phyloP scores from a whole-genome alignment of 805 yeast genomes.

The Vanderwaltozyma polyspora region DNA sequence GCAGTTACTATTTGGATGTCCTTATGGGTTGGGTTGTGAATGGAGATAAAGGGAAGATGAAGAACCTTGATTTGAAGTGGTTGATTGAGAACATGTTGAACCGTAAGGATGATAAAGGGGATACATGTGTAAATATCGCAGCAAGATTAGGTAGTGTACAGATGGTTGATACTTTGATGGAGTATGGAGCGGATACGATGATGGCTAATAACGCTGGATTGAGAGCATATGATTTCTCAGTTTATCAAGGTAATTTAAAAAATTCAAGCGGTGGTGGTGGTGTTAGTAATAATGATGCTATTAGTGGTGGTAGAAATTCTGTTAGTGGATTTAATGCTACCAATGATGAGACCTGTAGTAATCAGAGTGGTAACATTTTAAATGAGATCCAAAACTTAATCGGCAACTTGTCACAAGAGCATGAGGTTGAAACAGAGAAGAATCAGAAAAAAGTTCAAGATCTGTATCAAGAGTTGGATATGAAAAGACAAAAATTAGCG shows the following conservation, averaged over 20 bases:
- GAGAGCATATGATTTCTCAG: conserved; percentile 78
- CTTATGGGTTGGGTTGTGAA: conserved; percentile 68
- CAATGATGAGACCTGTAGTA: not conserved
- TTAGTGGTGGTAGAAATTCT: not conserved
- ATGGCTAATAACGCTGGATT: conserved; percentile 78
- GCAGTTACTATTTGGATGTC: conserved; percentile 61
- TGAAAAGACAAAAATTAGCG: conserved; percentile 17
- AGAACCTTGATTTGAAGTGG: conserved; percentile 39
- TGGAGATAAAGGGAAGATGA: conserved; percentile 33
- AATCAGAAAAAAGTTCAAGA: conserved; percentile 43
- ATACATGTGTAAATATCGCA: conserved; percentile 87
- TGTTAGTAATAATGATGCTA: not conserved
- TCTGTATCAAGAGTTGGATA: conserved; percentile 34
- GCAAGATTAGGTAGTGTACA: conserved; percentile 78
- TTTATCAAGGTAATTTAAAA: conserved; percentile 9
- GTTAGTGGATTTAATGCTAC: not conserved
- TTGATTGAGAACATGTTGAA: conserved; percentile 67
- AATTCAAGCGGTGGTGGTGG: not conserved
- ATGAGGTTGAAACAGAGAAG: conserved; percentile 42
- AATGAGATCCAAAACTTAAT: conserved; percentile 32
- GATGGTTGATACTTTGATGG: conserved; percentile 68
- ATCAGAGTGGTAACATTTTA: conserved; percentile 6
- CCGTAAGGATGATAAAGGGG: conserved; percentile 87
- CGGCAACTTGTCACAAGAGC: conserved; percentile 42
- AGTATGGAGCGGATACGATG: conserved; percentile 77